Conservation (phyloP, 1,284 basidiomycete species). For the Kwoniella shivajii region DNA sequence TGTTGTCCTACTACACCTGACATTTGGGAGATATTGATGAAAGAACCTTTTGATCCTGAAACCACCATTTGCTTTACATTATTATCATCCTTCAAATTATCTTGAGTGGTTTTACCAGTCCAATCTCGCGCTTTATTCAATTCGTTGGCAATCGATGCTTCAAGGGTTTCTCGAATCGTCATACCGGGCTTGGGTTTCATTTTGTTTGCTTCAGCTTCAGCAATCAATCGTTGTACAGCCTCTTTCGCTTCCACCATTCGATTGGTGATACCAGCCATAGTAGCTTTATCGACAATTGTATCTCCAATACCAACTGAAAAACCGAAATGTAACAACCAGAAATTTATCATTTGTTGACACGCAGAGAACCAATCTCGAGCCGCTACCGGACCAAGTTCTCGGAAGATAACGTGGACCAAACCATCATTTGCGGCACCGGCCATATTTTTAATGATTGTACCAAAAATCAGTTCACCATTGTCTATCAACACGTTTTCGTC, state of each 20-base stretch:
- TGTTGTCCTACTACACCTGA: slow-evolving; percentile 99
- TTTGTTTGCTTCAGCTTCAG: slow-evolving; percentile 76
- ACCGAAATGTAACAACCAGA: slow-evolving; percentile 97
- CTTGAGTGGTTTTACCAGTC: slow-evolving; percentile 93
- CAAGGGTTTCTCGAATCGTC: slow-evolving; percentile 99
- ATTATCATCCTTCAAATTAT: slow-evolving; percentile 96
- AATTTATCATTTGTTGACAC: slow-evolving; percentile 94
- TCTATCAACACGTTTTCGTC: slow-evolving; percentile 97
- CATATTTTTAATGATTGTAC: slow-evolving; percentile 96
- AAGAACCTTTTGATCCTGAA: slow-evolving; percentile 96
- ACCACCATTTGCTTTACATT: slow-evolving; percentile 99
- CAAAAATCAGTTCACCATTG: slow-evolving; percentile 94
- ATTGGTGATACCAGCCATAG: slow-evolving; percentile 83
- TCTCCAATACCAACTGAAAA: slow-evolving; percentile 99
- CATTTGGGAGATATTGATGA: slow-evolving; percentile 99
- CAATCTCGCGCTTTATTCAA: slow-evolving; percentile 95
- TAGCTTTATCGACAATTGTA: slow-evolving; percentile 88
- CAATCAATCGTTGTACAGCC: slow-evolving; percentile 71
- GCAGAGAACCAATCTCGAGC: slow-evolving; percentile 93
- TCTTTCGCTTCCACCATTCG: slow-evolving; percentile 81
- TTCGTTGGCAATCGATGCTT: slow-evolving; percentile 85
- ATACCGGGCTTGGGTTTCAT: slow-evolving; percentile 91
- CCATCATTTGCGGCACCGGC: slow-evolving; percentile 94
- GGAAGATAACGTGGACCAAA: slow-evolving; percentile 95
- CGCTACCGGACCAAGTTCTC: slow-evolving; percentile 93